A percentile compares a stretch with the other conserved stretches of the same genome.
Conservation (phyloP, 139 green algal species). For the Chlamydomonas incerta region DNA sequence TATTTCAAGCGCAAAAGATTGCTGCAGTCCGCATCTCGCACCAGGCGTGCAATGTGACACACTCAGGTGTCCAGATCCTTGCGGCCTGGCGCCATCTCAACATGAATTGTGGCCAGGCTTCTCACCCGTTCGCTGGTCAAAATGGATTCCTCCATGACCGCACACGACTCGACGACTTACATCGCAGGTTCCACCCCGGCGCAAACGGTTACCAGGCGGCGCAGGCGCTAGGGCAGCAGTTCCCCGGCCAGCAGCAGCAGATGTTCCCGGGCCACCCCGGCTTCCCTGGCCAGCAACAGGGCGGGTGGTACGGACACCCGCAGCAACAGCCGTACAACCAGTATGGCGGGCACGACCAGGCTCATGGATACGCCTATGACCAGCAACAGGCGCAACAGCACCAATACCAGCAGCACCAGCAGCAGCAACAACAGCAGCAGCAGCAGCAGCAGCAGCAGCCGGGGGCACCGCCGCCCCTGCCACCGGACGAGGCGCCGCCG, state of each 20-base stretch:
- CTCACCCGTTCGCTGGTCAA: too few species aligned
- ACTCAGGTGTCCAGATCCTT: too few species aligned
- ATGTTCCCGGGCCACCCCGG: too few species aligned
- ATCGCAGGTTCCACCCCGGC: not conserved
- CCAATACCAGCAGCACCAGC: not conserved
- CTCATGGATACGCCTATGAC: not conserved
- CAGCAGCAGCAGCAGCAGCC: not conserved
- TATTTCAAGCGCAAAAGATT: too few species aligned
- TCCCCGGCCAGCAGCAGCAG: not conserved
- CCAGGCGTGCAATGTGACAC: too few species aligned
- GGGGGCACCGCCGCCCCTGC: not conserved
- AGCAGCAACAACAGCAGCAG: not conserved
- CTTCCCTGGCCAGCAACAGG: not conserved
- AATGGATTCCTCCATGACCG: too few species aligned
- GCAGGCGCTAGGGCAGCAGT: not conserved
- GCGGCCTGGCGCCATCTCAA: too few species aligned
- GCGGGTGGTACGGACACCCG: not conserved
- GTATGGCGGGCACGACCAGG: not conserved
- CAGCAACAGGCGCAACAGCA: not conserved
- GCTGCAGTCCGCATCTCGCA: too few species aligned
- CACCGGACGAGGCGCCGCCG: not conserved
- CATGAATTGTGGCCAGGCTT: too few species aligned
- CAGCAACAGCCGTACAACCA: not conserved
- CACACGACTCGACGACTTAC: not conserved
- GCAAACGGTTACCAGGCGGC: not conserved